phyloP scores from a whole-genome alignment of 1,139 yeast species.

The Nadsonia starkeyi-henricii region DNA sequence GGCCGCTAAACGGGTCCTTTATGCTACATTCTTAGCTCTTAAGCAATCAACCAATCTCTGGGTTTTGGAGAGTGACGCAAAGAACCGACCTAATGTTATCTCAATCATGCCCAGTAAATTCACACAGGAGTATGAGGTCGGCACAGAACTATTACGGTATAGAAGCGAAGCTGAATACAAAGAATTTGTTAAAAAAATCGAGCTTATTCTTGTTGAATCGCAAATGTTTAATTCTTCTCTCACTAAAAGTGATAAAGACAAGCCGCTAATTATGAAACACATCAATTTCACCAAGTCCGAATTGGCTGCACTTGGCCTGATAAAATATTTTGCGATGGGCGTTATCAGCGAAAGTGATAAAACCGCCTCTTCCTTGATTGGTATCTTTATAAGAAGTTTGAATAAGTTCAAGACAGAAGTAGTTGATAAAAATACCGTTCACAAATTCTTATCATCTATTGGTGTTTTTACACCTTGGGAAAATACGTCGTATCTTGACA shows the following conservation, averaged over 20 bases:
- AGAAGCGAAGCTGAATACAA: not conserved
- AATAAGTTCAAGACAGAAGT: slow-evolving; percentile 1
- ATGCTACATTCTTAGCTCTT: not conserved
- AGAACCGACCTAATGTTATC: not conserved
- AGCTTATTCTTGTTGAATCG: not conserved
- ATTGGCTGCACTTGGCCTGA: slow-evolving; percentile 8
- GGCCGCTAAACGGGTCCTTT: not conserved
- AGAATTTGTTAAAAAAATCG: not conserved
- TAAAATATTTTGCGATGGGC: slow-evolving; percentile 14
- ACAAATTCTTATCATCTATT: slow-evolving; percentile 9
- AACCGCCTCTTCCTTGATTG: slow-evolving; percentile 14
- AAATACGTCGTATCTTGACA: slow-evolving; percentile 12
- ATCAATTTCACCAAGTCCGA: not conserved
- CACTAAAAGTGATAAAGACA: not conserved
- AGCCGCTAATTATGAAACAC: not conserved
- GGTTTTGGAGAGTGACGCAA: not conserved
- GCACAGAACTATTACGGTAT: not conserved
- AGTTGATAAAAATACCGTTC: slow-evolving; percentile 9
- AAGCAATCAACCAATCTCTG: not conserved
- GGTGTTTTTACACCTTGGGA: slow-evolving; percentile 8
- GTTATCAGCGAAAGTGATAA: slow-evolving; percentile 14
- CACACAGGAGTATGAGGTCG: not conserved
- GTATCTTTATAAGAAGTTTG: slow-evolving; percentile 11
- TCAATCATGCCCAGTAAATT: not conserved
- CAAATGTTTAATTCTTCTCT: not conserved